Conservation (phyloP, 192 early-diverging fungal species). For the Coemansia sp. region DNA sequence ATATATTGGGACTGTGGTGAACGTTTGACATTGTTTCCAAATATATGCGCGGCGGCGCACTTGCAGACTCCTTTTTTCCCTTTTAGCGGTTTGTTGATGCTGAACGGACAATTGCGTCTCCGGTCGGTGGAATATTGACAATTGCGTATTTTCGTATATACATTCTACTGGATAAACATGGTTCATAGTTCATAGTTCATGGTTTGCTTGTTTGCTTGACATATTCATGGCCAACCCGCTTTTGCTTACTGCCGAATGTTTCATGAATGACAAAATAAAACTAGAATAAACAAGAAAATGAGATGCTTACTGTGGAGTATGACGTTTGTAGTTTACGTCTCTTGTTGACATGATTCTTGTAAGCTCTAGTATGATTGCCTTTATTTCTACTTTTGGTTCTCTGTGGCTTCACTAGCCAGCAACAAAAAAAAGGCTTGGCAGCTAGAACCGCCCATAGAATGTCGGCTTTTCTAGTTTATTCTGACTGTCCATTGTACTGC, state of each 20-base stretch:
- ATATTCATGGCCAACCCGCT: not conserved
- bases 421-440: not conserved
- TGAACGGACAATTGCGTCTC: not conserved
- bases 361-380: not conserved
- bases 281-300: not conserved
- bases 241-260: not conserved
- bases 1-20: not conserved
- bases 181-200: not conserved
- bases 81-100: not conserved
- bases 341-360: not conserved
- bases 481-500: not conserved
- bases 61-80: not conserved
- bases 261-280: not conserved
- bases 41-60: not conserved
- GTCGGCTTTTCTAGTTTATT: not conserved
- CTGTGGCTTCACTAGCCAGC: not conserved
- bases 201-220: too few relatives aligned
- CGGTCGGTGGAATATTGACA: not conserved
- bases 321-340: not conserved
- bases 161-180: conserved; percentile 9
- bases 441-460: not conserved
- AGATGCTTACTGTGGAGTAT: conserved; percentile 1
- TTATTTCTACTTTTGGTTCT: not conserved
- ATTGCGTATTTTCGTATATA: not conserved
- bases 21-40: not conserved